Base-by-base conservation (phyloP, 305 asterid species). In the Petunia hybrid region DNA sequence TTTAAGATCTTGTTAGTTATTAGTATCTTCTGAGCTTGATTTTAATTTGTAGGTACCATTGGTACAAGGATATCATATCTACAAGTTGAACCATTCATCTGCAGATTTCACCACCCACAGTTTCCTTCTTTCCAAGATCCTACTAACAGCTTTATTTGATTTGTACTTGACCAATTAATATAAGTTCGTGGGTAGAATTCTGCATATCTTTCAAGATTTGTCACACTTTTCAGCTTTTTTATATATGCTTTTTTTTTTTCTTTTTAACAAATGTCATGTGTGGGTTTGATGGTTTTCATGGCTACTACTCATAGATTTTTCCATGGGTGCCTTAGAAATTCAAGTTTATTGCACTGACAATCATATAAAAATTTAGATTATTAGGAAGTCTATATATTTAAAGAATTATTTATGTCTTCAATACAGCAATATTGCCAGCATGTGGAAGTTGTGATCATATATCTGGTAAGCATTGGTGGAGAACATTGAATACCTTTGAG, bases 201-300 rank as follows among this genome's bases (percentile, higher is more conserved):
- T 51, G 62, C 78, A 36, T 12, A 73, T 73, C 78, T 73, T 48
- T 35, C 13, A 36, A 51, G 78, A 73, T 73, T 73, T 73, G 12
- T 73, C 62, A 48, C 61, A 35, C 62, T 51, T 51, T 13, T 51
- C 31, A 12, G 31, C 40, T 12, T 8, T 31, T 7, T 1, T 36
- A 3, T 9, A 35, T 2, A 10, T 10, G 8, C 42, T 3, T 31
- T 62, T 31, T 55, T 9, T 51, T 51, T 7, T 51, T 51, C n/a
- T 9, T 10, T 55, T 13, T 13, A 22, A 22, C 31, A 22, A 22
- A 22, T 22, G 31, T 22, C 31, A 22, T 22, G 31, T 22, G 31
- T 22, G 31, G 31, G 31, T 22, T 22, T 22, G 31, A 0, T 22
- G 31, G 31, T 22, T 22, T 22, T 22, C 31, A 22, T 22, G 31